phyloP scores from a whole-genome alignment of 305 asterid species.

The Ajuga reptans region DNA sequence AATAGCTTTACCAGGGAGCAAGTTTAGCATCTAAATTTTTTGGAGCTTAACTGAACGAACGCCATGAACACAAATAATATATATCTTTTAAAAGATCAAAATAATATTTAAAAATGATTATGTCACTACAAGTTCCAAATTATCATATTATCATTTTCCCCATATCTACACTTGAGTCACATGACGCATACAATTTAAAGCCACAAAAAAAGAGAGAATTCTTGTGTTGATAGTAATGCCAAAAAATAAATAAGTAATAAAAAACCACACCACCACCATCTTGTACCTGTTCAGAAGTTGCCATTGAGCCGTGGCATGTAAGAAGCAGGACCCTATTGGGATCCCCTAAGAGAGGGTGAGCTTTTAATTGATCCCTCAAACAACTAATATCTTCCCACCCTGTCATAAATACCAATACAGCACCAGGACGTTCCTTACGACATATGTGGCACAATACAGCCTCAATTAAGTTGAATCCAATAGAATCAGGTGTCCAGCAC shows the following conservation, averaged over 20 bases:
- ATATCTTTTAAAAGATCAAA: background rate
- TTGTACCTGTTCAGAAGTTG: conserved; percentile 88
- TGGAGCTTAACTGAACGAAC: background rate
- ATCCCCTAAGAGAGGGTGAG: conserved; percentile 96
- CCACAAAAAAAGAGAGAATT: background rate
- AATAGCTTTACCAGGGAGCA: conserved; percentile 1
- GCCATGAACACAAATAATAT: conserved; percentile 9
- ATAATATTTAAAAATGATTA: background rate
- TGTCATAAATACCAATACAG: conserved; percentile 93
- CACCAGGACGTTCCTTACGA: conserved; percentile 94
- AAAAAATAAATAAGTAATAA: background rate
- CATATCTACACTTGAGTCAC: conserved; percentile 4
- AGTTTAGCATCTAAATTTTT: conserved; percentile 9
- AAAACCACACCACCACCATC: conserved; percentile 1
- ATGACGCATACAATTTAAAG: background rate
- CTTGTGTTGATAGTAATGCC: background rate
- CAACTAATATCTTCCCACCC: conserved; percentile 99
- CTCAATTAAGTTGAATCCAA: conserved; percentile 95
- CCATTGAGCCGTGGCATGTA: conserved; percentile 97
- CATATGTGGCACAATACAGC: conserved; percentile 90
- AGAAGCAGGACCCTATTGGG: conserved; percentile 90
- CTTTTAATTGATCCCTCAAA: conserved; percentile 88
- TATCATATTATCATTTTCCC: background rate
- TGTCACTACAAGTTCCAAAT: conserved; percentile 11
- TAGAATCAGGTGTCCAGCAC: conserved; percentile 81